Evolutionary conservation across 176 grass and related monocot species (phyloP).

Genomic region (Oryza punctata): DNA sequence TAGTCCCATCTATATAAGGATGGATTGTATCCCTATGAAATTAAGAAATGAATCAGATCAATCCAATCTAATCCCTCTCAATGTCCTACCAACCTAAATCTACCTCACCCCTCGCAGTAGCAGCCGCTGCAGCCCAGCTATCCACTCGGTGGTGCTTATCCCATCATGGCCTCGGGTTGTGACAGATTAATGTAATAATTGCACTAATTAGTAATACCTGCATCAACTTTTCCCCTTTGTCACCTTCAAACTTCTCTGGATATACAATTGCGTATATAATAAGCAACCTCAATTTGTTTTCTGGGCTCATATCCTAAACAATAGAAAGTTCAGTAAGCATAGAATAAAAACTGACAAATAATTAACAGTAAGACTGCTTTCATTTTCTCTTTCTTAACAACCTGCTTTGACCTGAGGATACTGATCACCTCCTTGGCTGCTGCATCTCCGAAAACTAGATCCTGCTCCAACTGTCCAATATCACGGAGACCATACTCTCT

Average conservation of each 20-base stretch:
- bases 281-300: conserved; percentile 93
- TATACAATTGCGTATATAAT: conserved; percentile 84
- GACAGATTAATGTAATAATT: background rate
- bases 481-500: conserved; percentile 74
- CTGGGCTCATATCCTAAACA: conserved; percentile 78
- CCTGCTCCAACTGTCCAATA: conserved; percentile 90
- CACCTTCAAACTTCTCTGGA: conserved; percentile 97
- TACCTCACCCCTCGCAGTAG: too few species aligned
- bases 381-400: conserved; percentile 29
- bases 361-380: conserved; percentile 1
- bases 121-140: too few species aligned
- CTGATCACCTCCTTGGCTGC: conserved; percentile 93
- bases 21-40: too few species aligned
- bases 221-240: conserved; percentile 94
- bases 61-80: too few species aligned
- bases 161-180: too few species aligned
- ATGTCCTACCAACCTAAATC: too few species aligned
- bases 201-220: conserved; percentile 58
- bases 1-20: too few species aligned
- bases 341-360: conserved; percentile 20
- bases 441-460: conserved; percentile 96
- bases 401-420: conserved; percentile 86
- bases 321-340: conserved; percentile 36
- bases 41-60: too few species aligned
- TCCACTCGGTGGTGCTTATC: too few species aligned